Conservation (phyloP, 176 grass and related monocot genomes). For the Lolium rigidum region DNA sequence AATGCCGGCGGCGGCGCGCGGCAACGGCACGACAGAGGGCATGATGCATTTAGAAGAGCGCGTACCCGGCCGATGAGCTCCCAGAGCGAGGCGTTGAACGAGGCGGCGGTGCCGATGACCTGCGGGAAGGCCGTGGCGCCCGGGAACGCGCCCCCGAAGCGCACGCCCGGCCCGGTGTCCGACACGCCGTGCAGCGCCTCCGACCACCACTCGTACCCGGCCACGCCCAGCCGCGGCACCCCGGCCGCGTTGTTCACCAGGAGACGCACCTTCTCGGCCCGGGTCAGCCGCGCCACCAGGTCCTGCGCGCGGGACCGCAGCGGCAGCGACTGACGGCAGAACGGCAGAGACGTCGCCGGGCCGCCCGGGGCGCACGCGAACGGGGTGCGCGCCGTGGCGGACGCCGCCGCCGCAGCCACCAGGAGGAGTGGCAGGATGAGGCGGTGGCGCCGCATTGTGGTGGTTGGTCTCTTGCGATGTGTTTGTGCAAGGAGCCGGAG, state of each 20-base stretch:
- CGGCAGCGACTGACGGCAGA: conserved; percentile 50
- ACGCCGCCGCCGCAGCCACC: too few relatives aligned
- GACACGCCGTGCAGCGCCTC: conserved; percentile 94
- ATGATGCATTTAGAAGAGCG: not conserved
- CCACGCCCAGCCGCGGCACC: conserved; percentile 69
- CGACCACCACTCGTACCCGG: conserved; percentile 90
- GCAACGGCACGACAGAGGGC: not conserved
- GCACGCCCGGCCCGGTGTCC: conserved; percentile 56
- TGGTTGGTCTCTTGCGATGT: not conserved
- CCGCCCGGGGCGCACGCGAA: conserved; percentile 73
- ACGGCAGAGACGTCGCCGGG: conserved; percentile 47
- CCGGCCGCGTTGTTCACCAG: conserved; percentile 87
- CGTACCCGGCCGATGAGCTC: conserved; percentile 85
- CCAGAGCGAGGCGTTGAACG: conserved; percentile 89
- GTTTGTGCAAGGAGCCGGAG: not conserved
- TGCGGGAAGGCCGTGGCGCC: conserved; percentile 94
- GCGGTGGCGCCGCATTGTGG: conserved; percentile 42
- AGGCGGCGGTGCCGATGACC: conserved; percentile 81
- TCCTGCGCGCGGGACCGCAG: conserved; percentile 47
- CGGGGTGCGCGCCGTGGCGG: not conserved
- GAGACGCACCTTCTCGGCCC: conserved; percentile 72
- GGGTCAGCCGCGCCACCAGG: conserved; percentile 61
- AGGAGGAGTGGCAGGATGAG: not conserved
- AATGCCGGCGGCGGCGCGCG: not conserved
- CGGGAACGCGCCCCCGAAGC: conserved; percentile 73